A percentile compares a stretch with the other conserved stretches of the same genome.
Conservation (phyloP, 768 basidiomycete genomes). For the Boletus tylopilopsis region DNA sequence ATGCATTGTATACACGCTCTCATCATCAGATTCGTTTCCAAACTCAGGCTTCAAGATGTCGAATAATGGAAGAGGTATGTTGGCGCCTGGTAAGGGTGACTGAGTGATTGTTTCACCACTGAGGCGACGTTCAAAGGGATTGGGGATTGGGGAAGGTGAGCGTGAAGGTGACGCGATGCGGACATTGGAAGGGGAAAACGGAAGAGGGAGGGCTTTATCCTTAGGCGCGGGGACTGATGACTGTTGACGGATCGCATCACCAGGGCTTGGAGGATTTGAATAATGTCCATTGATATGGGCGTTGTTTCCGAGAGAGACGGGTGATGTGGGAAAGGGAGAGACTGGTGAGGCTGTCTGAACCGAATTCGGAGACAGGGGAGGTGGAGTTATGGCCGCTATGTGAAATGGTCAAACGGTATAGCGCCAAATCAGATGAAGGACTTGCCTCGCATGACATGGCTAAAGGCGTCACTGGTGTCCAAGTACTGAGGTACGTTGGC, state of each 20-base stretch:
- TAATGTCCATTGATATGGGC: slow-evolving; percentile 15
- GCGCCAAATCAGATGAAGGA: background rate
- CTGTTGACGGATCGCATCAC: slow-evolving; percentile 8
- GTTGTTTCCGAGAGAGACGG: slow-evolving; percentile 14
- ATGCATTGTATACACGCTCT: slow-evolving; percentile 33
- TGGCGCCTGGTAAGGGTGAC: slow-evolving; percentile 19
- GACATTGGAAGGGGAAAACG: slow-evolving; percentile 21
- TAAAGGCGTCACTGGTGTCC: slow-evolving; percentile 40
- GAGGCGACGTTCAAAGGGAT: slow-evolving; percentile 89
- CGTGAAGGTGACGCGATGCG: slow-evolving; percentile 29
- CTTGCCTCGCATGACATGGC: slow-evolving; percentile 30
- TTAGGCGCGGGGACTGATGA: slow-evolving; percentile 4
- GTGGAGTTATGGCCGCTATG: slow-evolving; percentile 30
- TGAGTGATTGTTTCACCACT: slow-evolving; percentile 53
- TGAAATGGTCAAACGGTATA: slow-evolving; percentile 9
- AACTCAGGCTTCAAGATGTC: slow-evolving; percentile 44
- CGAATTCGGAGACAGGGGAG: slow-evolving; percentile 32
- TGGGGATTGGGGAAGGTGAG: slow-evolving; percentile 60
- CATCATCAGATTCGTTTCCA: slow-evolving; percentile 30
- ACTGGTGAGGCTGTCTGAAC: slow-evolving; percentile 31
- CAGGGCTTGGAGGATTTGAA: slow-evolving; percentile 20
- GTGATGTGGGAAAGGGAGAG: slow-evolving; percentile 29
- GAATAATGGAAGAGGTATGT: slow-evolving; percentile 50
- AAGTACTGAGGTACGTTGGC: slow-evolving; percentile 42
- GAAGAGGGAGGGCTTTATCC: slow-evolving; percentile 17